phyloP scores from a whole-genome alignment of 1,139 yeast species.

The Ogataea hybrid region DNA sequence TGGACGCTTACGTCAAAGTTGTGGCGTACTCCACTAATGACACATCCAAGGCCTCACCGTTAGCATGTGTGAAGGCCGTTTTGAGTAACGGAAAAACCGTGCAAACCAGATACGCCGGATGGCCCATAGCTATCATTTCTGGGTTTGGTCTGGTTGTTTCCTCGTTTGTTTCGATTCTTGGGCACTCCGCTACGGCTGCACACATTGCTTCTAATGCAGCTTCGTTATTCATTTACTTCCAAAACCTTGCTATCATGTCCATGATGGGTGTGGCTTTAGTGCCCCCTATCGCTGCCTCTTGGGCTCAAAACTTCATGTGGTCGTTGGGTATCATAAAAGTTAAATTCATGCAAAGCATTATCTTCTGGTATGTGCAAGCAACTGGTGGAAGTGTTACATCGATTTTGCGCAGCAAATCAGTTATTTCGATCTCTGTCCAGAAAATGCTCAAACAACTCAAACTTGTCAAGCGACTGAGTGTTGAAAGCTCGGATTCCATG shows the following conservation, averaged over 20 bases:
- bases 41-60: constrained; percentile 36
- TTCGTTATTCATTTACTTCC: constrained; percentile 91
- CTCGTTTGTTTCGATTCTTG: constrained; percentile 81
- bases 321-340: constrained; percentile 85
- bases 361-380: constrained; percentile 95
- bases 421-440: constrained; percentile 79
- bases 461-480: constrained; percentile 29
- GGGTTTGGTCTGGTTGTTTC: constrained; percentile 86
- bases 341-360: constrained; percentile 79
- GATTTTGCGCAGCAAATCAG: constrained; percentile 52
- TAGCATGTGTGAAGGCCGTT: constrained; percentile 93
- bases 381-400: constrained; percentile 90
- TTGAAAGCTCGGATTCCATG: constrained; percentile 38
- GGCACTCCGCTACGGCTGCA: constrained; percentile 91
- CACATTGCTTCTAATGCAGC: constrained; percentile 96
- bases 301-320: constrained; percentile 98
- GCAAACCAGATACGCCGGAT: constrained; percentile 88
- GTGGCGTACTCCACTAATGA: constrained; percentile 53
- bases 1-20: constrained; percentile 89
- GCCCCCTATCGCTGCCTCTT: constrained; percentile 97
- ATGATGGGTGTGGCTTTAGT: constrained; percentile 94
- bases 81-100: constrained; percentile 90
- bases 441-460: constrained; percentile 35
- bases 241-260: constrained; percentile 85
- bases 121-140: constrained; percentile 95